Evolutionary conservation across 352 stramenopile species (phyloP).

Genomic region (Phytopythium delawarense): DNA sequence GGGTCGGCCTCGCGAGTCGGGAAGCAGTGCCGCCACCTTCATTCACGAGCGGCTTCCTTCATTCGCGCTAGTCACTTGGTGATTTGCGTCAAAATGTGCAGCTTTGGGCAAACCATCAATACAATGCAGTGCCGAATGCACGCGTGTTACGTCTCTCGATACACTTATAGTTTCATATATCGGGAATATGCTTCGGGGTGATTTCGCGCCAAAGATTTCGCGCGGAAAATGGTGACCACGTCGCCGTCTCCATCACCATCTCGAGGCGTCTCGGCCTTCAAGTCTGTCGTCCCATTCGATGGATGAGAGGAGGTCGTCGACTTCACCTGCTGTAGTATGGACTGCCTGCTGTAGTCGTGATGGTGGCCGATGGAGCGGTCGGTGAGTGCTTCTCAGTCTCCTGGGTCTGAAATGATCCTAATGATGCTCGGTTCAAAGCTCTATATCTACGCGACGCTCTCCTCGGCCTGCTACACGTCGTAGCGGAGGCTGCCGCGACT

Average conservation of each 20-base stretch:
- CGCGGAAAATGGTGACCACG: background rate
- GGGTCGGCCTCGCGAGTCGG: no score
- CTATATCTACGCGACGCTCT: background rate
- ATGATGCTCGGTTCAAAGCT: background rate
- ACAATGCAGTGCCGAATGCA: no score
- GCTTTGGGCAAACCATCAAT: no score
- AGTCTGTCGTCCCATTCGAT: background rate
- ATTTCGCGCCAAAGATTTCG: slow-evolving; percentile 4
- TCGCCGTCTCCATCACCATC: background rate
- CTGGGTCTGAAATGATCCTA: no score
- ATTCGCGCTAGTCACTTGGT: background rate
- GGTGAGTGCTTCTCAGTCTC: no score
- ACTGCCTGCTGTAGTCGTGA: no score
- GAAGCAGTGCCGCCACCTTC: background rate
- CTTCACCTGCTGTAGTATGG: no score
- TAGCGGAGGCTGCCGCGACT: slow-evolving; percentile 14
- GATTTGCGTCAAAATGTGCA: background rate
- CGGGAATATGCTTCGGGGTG: background rate
- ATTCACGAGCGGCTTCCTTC: slow-evolving; percentile 4
- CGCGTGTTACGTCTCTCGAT: no score
- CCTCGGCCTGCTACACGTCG: background rate
- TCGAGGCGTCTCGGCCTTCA: background rate
- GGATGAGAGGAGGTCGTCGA: background rate
- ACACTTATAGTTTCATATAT: background rate
- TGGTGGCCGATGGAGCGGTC: no score